These are phyloP conservation scores for Nyctanthes arbortristis DNA, from an alignment of 257 asterid species.

Conservation along the genomic window DNA sequence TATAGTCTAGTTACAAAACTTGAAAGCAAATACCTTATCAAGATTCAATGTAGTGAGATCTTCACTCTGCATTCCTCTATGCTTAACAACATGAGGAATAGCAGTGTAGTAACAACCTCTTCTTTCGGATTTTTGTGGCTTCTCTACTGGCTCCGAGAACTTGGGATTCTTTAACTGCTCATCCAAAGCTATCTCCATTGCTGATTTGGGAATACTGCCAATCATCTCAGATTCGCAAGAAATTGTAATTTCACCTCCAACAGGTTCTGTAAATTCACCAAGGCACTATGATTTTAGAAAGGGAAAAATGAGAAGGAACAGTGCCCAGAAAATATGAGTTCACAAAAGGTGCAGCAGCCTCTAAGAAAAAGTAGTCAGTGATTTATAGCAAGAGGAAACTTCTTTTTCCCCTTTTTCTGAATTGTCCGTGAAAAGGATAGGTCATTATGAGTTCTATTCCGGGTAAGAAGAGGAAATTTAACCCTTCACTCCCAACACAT, in stretches of 20 bases:
- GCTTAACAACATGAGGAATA: conserved; percentile 88
- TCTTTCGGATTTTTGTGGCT: conserved; percentile 45
- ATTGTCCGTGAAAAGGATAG: conserved; percentile 10
- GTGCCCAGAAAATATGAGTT: conserved; percentile 7
- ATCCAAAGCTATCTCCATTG: conserved; percentile 62
- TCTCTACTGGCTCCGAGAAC: conserved; percentile 46
- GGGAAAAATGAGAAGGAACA: conserved; percentile 6
- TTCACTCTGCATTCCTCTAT: conserved; percentile 56
- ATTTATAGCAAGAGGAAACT: neutral
- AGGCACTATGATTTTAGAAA: conserved; percentile 17
- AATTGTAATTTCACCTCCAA: conserved; percentile 91
- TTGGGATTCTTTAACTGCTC: conserved; percentile 68
- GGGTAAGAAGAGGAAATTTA: neutral
- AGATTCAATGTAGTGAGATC: conserved; percentile 91
- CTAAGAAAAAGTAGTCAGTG: conserved; percentile 4
- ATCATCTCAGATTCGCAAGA: conserved; percentile 62
- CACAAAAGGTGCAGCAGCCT: neutral
- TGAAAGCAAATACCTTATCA: conserved; percentile 66
- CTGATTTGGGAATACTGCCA: conserved; percentile 51
- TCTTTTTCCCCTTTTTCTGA: neutral
- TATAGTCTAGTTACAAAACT: conserved; percentile 4
- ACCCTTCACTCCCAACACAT: no score
- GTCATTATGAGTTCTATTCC: conserved; percentile 14
- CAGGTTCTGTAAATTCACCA: conserved; percentile 60
- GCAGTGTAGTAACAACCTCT: conserved; percentile 79